Evolutionary conservation across 129 eudicot genomes (phyloP).

Genomic region (Smallanthus sonchifolius): DNA sequence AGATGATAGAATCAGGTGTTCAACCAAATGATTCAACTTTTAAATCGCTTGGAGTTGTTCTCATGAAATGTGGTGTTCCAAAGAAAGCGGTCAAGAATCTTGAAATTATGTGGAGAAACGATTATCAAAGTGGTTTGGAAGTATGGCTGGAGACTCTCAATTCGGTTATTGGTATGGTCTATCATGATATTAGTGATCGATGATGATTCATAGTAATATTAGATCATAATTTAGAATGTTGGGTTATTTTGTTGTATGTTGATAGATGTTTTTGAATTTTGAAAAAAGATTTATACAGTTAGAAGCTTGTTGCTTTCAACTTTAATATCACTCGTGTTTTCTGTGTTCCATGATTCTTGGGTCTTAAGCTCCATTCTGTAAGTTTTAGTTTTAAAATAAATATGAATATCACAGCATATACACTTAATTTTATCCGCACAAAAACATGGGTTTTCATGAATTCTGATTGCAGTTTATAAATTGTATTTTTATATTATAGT

Average conservation of each 20-base stretch:
- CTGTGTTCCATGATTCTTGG: not conserved
- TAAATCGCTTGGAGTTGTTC: constrained; percentile 51
- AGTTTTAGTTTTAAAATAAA: not conserved
- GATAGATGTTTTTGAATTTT: constrained; percentile 1
- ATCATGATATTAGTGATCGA: constrained; percentile 37
- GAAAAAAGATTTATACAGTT: not conserved
- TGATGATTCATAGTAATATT: constrained; percentile 4
- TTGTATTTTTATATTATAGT: not conserved
- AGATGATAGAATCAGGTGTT: constrained; percentile 56
- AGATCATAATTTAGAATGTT: not conserved
- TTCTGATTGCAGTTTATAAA: not conserved
- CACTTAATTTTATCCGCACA: not conserved
- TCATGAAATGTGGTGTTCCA: constrained; percentile 77
- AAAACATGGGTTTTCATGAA: not conserved
- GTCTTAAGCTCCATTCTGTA: not conserved
- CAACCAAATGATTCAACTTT: constrained; percentile 72
- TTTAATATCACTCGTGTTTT: no score
- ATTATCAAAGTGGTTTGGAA: constrained; percentile 44
- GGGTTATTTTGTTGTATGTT: constrained; percentile 17
- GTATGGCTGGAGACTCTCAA: constrained; percentile 53
- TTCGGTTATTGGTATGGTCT: constrained; percentile 36
- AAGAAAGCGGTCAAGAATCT: constrained; percentile 57
- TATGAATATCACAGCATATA: not conserved
- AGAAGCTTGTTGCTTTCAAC: not conserved
- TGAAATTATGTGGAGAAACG: constrained; percentile 51